phyloP scores from a whole-genome alignment of 2,329 filamentous ascomycete species.

The Fusarium goolgardi region DNA sequence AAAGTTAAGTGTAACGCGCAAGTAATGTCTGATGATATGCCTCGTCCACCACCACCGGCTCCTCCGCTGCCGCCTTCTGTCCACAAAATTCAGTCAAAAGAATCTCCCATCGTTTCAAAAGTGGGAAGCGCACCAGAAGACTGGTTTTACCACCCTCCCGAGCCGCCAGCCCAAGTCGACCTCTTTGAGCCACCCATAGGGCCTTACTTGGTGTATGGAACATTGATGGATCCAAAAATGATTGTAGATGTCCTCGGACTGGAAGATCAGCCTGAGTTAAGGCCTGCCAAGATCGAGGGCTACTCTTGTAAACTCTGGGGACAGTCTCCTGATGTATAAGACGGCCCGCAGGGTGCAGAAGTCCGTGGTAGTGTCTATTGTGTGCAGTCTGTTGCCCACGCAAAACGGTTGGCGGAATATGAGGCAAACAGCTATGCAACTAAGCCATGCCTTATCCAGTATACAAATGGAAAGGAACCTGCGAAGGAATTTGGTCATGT shows the following conservation, averaged over 20 bases:
- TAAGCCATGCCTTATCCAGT: background rate
- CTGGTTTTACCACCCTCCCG: background rate
- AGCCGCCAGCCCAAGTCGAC: background rate
- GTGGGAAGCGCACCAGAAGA: background rate
- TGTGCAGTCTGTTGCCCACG: conserved; percentile 1
- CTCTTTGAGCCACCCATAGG: background rate
- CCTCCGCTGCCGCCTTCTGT: background rate
- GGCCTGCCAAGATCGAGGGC: background rate
- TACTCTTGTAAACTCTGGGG: conserved; percentile 12
- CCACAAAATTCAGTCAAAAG: rapidly evolving
- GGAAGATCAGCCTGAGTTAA: background rate
- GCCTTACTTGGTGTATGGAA: conserved; percentile 19
- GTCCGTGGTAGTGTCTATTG: background rate
- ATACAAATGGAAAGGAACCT: background rate
- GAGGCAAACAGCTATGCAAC: conserved; percentile 3
- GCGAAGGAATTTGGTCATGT: background rate
- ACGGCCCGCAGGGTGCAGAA: background rate
- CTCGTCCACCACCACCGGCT: background rate
- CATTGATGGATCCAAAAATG: conserved; percentile 8
- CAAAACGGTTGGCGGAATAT: conserved; percentile 5
- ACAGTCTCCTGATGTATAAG: conserved; percentile 6
- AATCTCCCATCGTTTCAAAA: rapidly evolving
- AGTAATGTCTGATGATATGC: background rate
- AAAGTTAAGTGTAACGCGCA: too few relatives aligned
- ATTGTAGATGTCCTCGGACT: background rate